Evolutionary conservation across 768 basidiomycete genomes (phyloP).

Genomic region (Infundibulicybe gibba): DNA sequence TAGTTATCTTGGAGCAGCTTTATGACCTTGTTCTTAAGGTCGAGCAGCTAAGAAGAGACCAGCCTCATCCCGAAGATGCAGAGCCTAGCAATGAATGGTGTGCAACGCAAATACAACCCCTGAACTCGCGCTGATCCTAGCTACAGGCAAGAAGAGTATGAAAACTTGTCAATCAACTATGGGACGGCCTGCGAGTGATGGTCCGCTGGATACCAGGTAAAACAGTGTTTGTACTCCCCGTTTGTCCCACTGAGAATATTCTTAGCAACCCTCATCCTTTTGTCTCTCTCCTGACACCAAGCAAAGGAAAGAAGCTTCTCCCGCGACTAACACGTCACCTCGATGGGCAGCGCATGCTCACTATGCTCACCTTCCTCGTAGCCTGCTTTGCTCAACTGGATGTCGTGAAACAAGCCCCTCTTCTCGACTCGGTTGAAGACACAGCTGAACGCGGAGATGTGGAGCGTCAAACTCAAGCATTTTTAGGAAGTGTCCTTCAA

Average conservation of each 20-base stretch:
- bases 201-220: constrained; percentile 90
- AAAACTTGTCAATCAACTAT: constrained; percentile 65
- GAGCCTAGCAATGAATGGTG: constrained; percentile 43
- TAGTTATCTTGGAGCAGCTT: constrained; percentile 76
- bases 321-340: constrained; percentile 87
- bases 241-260: neutral
- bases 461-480: constrained; percentile 88
- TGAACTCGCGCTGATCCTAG: constrained; percentile 1
- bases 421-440: constrained; percentile 67
- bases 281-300: constrained; percentile 81
- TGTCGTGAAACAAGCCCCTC: constrained; percentile 74
- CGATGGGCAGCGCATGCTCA: constrained; percentile 73
- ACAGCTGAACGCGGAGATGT: constrained; percentile 60
- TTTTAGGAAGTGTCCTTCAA: constrained; percentile 82
- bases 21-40: constrained; percentile 83
- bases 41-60: constrained; percentile 81
- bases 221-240: constrained; percentile 8
- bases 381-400: constrained; percentile 95
- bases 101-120: constrained; percentile 11
- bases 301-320: constrained; percentile 91
- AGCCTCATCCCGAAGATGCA: constrained; percentile 60
- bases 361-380: constrained; percentile 85
- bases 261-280: constrained; percentile 92
- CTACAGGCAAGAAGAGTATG: constrained; percentile 55
- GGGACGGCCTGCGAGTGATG: constrained; percentile 82